These are phyloP conservation scores for Tylopilus balloui DNA, from an alignment of 768 basidiomycete genomes.

Conservation along the genomic window DNA sequence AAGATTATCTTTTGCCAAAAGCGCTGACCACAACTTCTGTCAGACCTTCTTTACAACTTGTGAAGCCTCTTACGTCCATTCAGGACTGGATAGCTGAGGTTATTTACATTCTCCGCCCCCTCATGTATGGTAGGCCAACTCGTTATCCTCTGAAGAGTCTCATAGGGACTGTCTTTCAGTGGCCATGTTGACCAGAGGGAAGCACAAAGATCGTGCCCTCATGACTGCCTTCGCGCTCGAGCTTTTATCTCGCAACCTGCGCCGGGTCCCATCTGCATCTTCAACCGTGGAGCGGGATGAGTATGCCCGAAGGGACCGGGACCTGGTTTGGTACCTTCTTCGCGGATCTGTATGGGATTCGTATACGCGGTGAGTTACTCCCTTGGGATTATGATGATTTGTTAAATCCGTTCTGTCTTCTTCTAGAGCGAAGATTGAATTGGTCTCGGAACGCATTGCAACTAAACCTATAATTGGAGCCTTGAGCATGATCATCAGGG, in stretches of 20 bases:
- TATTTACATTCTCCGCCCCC: constrained; percentile 67
- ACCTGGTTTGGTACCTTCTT: constrained; percentile 79
- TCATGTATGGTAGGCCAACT: constrained; percentile 62
- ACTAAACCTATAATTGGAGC: constrained; percentile 63
- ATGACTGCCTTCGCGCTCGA: constrained; percentile 63
- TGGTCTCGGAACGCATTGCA: constrained; percentile 51
- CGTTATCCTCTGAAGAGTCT: constrained; percentile 10
- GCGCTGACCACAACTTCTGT: constrained; percentile 71
- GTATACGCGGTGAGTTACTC: constrained; percentile 57
- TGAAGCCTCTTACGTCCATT: constrained; percentile 55
- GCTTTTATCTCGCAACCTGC: constrained; percentile 68
- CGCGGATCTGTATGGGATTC: constrained; percentile 82
- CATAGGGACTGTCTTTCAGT: constrained; percentile 13
- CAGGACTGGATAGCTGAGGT: constrained; percentile 74
- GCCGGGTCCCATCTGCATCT: constrained; percentile 60
- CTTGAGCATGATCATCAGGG: constrained; percentile 64
- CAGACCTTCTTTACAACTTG: constrained; percentile 62
- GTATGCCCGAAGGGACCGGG: constrained; percentile 77
- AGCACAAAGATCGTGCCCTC: constrained; percentile 51
- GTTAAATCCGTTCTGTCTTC: background rate
- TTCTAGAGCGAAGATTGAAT: constrained; percentile 73
- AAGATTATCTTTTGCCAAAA: constrained; percentile 81
- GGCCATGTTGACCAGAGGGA: constrained; percentile 20
- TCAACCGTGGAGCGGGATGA: constrained; percentile 67
- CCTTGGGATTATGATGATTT: constrained; percentile 1